These are phyloP conservation scores for Chrysophaeum taylorii DNA, from an alignment of 352 stramenopile genomes.

Conservation along the genomic window DNA sequence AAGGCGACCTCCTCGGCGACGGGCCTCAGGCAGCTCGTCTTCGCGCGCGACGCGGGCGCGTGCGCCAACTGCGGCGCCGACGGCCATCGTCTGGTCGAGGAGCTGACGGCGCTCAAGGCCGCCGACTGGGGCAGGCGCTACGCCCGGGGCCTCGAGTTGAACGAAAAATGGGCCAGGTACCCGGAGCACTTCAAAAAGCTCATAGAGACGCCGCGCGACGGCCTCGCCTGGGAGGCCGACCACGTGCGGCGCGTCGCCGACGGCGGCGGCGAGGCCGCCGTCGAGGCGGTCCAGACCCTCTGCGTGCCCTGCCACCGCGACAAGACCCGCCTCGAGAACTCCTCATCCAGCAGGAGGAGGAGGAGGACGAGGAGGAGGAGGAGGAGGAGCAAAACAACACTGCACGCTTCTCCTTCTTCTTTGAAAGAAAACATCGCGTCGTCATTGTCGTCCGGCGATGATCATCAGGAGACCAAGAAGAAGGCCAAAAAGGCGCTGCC, in stretches of 20 bases:
- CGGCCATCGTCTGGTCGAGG: slow-evolving; percentile 2
- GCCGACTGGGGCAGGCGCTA: background rate
- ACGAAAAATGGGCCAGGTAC: background rate
- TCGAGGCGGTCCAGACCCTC: background rate
- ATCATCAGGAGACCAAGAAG: background rate
- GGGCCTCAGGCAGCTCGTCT: background rate
- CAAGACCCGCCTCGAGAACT: background rate
- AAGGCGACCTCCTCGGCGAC: background rate
- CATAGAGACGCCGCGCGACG: background rate
- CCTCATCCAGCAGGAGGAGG: background rate
- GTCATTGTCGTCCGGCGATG: background rate
- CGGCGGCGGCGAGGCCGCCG: slow-evolving; percentile 1
- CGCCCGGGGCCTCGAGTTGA: background rate
- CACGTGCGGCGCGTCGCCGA: slow-evolving; percentile 5
- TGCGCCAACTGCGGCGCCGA: slow-evolving; percentile 2
- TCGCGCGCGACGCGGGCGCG: slow-evolving; percentile 3
- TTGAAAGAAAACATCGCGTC: background rate
- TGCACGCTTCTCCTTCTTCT: background rate
- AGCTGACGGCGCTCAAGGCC: background rate
- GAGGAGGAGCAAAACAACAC: background rate
- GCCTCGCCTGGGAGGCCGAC: slow-evolving; percentile 9
- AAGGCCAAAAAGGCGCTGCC: no score
- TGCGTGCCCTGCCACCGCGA: background rate
- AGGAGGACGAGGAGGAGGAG: background rate
- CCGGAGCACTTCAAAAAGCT: background rate